phyloP scores from a whole-genome alignment of 169 alveolate genomes.

The Fabrea salina region DNA sequence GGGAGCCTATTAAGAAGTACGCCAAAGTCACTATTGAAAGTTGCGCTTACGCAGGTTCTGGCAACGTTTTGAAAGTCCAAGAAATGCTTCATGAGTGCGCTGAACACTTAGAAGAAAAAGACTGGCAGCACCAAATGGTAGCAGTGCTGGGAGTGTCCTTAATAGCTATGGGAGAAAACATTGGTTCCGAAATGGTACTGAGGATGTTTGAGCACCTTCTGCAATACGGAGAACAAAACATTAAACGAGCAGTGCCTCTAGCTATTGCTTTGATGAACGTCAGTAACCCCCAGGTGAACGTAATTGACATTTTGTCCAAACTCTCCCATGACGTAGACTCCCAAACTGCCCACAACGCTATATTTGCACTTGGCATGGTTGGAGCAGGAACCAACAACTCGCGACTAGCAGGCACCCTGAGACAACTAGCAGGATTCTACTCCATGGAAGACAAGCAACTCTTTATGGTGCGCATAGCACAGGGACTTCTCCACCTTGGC shows the following conservation, averaged over 20 bases:
- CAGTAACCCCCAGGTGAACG: slow-evolving; percentile 93
- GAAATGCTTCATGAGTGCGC: slow-evolving; percentile 90
- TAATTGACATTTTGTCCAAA: slow-evolving; percentile 89
- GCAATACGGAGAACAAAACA: slow-evolving; percentile 87
- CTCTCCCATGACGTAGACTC: slow-evolving; percentile 97
- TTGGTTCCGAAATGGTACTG: slow-evolving; percentile 82
- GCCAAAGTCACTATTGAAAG: slow-evolving; percentile 87
- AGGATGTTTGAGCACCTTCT: slow-evolving; percentile 88
- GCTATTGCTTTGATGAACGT: slow-evolving; percentile 95
- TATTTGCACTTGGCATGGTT: slow-evolving; percentile 94
- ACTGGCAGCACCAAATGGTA: slow-evolving; percentile 67
- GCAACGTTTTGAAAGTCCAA: slow-evolving; percentile 96
- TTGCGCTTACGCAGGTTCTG: slow-evolving; percentile 98
- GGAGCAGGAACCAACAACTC: slow-evolving; percentile 96
- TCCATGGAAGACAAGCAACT: slow-evolving; percentile 92
- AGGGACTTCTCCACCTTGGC: slow-evolving; percentile 69
- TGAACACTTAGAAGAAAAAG: slow-evolving; percentile 64
- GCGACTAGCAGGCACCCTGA: slow-evolving; percentile 93
- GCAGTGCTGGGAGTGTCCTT: slow-evolving; percentile 94
- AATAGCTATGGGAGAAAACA: slow-evolving; percentile 94
- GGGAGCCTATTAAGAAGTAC: slow-evolving; percentile 66
- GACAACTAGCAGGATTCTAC: slow-evolving; percentile 94
- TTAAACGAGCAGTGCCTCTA: slow-evolving; percentile 96
- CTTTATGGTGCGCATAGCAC: slow-evolving; percentile 94
- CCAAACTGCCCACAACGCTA: slow-evolving; percentile 93